A percentile compares a stretch with the other conserved stretches of the same genome.
These are phyloP conservation scores for Pulchroboletus neoregius DNA, from an alignment of 1,284 basidiomycete genomes.

Conservation along the genomic window DNA sequence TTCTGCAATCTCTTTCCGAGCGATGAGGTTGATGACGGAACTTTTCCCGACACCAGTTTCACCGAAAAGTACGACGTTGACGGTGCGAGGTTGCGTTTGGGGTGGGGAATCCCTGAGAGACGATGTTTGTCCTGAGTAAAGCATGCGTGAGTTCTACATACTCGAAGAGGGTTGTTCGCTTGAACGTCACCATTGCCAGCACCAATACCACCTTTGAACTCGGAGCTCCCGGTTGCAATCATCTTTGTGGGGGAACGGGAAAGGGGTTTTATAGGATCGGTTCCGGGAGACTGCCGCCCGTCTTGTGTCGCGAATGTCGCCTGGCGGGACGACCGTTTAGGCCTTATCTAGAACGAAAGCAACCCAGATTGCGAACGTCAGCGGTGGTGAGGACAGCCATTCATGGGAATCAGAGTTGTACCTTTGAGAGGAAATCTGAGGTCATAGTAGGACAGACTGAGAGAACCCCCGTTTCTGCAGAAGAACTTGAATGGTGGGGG, in stretches of 20 bases:
- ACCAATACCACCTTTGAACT: background rate
- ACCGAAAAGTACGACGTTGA: slow-evolving; percentile 33
- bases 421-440: slow-evolving; percentile 12
- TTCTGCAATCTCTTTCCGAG: slow-evolving; percentile 22
- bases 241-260: slow-evolving; percentile 3
- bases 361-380: slow-evolving; percentile 7
- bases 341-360: slow-evolving; percentile 12
- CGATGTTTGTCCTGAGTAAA: slow-evolving; percentile 2
- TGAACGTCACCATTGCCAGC: slow-evolving; percentile 23
- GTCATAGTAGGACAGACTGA: slow-evolving; percentile 7
- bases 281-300: background rate
- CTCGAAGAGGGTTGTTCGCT: background rate
- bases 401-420: slow-evolving; percentile 5
- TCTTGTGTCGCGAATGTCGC: background rate
- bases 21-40: slow-evolving; percentile 35
- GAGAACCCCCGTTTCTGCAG: slow-evolving; percentile 5
- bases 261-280: background rate
- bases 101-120: background rate
- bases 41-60: slow-evolving; percentile 36
- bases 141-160: slow-evolving; percentile 12
- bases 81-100: background rate
- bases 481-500: slow-evolving; percentile 7
- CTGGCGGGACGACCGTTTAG: slow-evolving; percentile 4
- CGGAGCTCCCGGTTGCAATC: background rate
- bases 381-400: background rate